Percentiles rank a stretch among this genome's conserved stretches.
Conservation (phyloP, 805 yeast species). For the Cyberlindnera amylophila region DNA sequence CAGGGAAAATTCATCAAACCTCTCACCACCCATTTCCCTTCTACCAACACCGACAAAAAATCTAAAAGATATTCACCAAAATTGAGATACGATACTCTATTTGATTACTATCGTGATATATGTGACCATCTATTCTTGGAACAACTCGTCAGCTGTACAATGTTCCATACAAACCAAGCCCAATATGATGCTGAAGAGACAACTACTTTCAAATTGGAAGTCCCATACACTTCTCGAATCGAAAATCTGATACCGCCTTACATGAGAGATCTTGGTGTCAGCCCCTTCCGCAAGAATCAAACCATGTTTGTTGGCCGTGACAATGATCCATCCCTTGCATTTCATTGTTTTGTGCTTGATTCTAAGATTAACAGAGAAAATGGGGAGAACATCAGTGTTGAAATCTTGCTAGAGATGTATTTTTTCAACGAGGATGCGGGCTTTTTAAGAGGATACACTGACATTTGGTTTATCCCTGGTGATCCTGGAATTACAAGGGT, state of each 20-base stretch:
- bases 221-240: conserved; percentile 43
- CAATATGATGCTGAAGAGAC: conserved; percentile 47
- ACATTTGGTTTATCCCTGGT: conserved; percentile 49
- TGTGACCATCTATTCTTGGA: conserved; percentile 59
- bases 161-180: conserved; percentile 43
- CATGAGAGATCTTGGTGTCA: conserved; percentile 46
- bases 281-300: conserved; percentile 57
- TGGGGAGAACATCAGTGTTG: conserved; percentile 26
- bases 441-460: conserved; percentile 40
- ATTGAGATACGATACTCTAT: conserved; percentile 45
- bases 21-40: too few relatives aligned
- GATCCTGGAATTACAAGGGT: conserved; percentile 59
- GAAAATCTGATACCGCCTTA: conserved; percentile 46
- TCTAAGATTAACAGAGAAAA: conserved; percentile 30
- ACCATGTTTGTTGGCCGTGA: conserved; percentile 45
- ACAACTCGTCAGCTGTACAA: conserved; percentile 45
- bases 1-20: too few relatives aligned
- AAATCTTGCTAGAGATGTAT: conserved; percentile 48
- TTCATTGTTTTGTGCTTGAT: conserved; percentile 56
- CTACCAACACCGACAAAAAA: too few relatives aligned
- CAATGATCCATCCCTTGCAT: conserved; percentile 45
- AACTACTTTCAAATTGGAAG: conserved; percentile 37
- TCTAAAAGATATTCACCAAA: too few relatives aligned
- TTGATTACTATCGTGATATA: conserved; percentile 51
- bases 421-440: conserved; percentile 50